Conservation (phyloP, 2,329 filamentous ascomycete genomes). For the Cercospora beticola region DNA sequence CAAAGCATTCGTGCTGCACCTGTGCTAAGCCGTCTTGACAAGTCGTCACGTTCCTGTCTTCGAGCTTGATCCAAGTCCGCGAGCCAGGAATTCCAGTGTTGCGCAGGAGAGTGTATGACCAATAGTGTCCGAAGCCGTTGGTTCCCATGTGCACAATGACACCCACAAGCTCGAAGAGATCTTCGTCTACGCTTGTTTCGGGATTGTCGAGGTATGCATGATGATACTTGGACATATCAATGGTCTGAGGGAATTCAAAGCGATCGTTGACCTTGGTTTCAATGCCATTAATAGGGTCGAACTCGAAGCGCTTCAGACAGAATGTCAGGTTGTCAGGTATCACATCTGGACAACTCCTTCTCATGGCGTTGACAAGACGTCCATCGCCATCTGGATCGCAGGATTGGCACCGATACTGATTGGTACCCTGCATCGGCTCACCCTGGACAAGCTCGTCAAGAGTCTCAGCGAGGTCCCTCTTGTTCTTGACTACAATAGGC, state of each 20-base stretch:
- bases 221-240: conserved; percentile 88
- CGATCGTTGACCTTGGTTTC: conserved; percentile 92
- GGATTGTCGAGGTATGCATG: conserved; percentile 75
- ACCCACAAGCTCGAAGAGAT: conserved; percentile 91
- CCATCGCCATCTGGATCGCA: conserved; percentile 64
- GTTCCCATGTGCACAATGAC: conserved; percentile 91
- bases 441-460: conserved; percentile 93
- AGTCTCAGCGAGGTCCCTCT: conserved; percentile 78
- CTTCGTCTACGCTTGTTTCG: conserved; percentile 57
- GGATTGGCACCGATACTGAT: conserved; percentile 95
- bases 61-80: conserved; percentile 82
- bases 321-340: conserved; percentile 94
- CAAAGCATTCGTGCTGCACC: conserved; percentile 74
- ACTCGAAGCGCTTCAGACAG: conserved; percentile 86
- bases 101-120: conserved; percentile 87
- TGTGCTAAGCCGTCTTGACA: conserved; percentile 67
- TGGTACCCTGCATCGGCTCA: conserved; percentile 93
- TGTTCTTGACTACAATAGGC: conserved; percentile 94
- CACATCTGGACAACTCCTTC: conserved; percentile 81
- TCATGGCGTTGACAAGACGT: conserved; percentile 81
- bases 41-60: conserved; percentile 76
- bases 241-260: conserved; percentile 79
- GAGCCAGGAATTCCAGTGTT: conserved; percentile 48
- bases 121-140: conserved; percentile 94
- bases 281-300: conserved; percentile 68